Percentiles rank a stretch among this genome's conserved stretches.
phyloP scores from a whole-genome alignment of 352 stramenopile species.

The Globisporangium paroecandrum region DNA sequence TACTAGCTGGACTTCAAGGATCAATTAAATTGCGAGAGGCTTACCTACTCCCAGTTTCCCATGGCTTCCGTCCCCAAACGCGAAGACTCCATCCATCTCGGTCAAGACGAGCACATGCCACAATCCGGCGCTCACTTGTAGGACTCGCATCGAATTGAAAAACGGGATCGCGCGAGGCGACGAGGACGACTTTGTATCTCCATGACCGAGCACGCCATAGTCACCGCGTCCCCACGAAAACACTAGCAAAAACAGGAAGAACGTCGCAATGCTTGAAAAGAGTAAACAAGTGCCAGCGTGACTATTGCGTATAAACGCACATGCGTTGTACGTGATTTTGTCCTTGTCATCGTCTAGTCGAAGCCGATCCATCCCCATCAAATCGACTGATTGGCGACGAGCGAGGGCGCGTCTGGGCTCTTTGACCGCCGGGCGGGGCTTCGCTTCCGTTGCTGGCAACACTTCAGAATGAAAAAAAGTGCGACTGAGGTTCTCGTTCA shows the following conservation, averaged over 20 bases:
- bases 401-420: conserved; percentile 16
- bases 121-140: conserved; percentile 47
- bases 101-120: conserved; percentile 71
- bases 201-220: conserved; percentile 55
- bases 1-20: neutral
- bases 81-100: conserved; percentile 60
- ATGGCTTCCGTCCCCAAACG: conserved; percentile 59
- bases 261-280: too few relatives aligned
- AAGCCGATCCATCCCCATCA: conserved; percentile 15
- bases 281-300: neutral
- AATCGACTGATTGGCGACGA: conserved; percentile 21
- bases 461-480: conserved; percentile 11
- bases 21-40: neutral
- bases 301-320: neutral
- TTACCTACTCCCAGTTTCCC: conserved; percentile 66
- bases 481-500: neutral
- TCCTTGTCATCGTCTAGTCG: conserved; percentile 11
- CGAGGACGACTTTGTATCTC: conserved; percentile 35
- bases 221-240: conserved; percentile 70
- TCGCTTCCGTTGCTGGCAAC: conserved; percentile 18
- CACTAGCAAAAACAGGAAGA: conserved; percentile 26
- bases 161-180: conserved; percentile 46
- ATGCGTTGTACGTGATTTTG: conserved; percentile 11
- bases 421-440: conserved; percentile 11
- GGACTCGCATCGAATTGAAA: conserved; percentile 55